Evolutionary conservation across 2,329 filamentous ascomycete genomes (phyloP).

Genomic region (Capronia americana): DNA sequence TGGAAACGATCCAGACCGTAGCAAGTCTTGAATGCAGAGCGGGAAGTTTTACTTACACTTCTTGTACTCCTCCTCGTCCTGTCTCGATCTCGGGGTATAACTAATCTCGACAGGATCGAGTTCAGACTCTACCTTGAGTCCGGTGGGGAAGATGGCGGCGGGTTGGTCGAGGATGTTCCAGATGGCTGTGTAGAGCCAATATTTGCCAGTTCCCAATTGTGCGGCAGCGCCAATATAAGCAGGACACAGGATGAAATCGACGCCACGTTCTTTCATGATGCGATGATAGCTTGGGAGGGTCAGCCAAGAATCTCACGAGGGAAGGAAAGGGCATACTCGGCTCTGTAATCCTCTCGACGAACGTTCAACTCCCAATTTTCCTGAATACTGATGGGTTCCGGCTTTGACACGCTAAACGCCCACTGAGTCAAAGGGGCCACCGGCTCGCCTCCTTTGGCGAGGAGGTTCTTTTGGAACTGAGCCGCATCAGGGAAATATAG

Average conservation of each 20-base stretch:
- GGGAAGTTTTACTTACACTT: constrained; percentile 41
- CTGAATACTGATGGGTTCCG: constrained; percentile 45
- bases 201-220: constrained; percentile 58
- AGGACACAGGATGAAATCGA: constrained; percentile 57
- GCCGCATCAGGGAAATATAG: constrained; percentile 68
- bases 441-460: constrained; percentile 64
- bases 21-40: no score
- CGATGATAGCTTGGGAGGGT: no score
- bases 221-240: constrained; percentile 60
- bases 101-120: constrained; percentile 15
- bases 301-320: no score
- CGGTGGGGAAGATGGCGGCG: constrained; percentile 62
- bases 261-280: no score
- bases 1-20: no score
- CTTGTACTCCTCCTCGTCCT: constrained; percentile 52
- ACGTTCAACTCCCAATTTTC: constrained; percentile 47
- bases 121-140: constrained; percentile 49
- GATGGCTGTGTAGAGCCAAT: constrained; percentile 70
- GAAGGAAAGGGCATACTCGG: constrained; percentile 43
- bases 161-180: constrained; percentile 76
- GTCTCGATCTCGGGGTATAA: constrained; percentile 44
- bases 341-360: constrained; percentile 58
- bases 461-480: constrained; percentile 57
- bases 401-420: constrained; percentile 54
- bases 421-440: constrained; percentile 63